Base-by-base conservation (phyloP, 1,284 basidiomycete species). In the Afroboletus lepidellus region DNA sequence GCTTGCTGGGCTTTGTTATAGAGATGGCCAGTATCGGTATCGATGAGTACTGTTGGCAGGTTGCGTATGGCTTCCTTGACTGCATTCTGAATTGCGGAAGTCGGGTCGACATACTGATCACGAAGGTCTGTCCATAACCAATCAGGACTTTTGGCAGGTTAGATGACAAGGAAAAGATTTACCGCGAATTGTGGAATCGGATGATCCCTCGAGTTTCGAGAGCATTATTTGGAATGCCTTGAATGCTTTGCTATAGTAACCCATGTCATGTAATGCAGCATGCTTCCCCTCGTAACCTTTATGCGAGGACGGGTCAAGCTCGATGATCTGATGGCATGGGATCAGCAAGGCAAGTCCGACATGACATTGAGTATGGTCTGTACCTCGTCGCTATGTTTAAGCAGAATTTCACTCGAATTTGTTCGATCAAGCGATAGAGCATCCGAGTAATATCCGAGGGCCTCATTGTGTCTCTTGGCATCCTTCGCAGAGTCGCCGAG, bases 151-250 rank as follows among this genome's bases (percentile, higher is more conserved):
- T 24, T 41, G 5, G 24, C 15, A 12, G 6, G 20, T 39, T 16
- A 2, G 18, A 27, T 5, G n/a, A 9, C 11, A 8, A 24, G 39
- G 12, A n/a, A 3, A n/a, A n/a, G 24, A 13, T 8, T 27, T n/a
- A 41, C 39, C 24, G 23, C 39, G 24, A 16, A 25, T 18, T 0
- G 3, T 4, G 5, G 21, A 9, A 18, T 48, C 24, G 1, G 50
- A 7, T 2, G 46, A 49, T 8, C 49, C 30, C 2, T 51, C 45
- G 5, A 48, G 30, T 12, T 23, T 45, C 16, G 27, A 24, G 5
- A 56, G 32, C 46, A 56, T 45, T 0, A 8, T 32, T 23, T 23
- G 13, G 32, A 51, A 48, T n/a, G 43, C 42, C 12, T 24, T 18
- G 1, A 41, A 53, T 5, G 50, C 50, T 53, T 52, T 39, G 1